Conservation (phyloP, 176 grass and related monocot species). For the Thinopyrum elongatum region DNA sequence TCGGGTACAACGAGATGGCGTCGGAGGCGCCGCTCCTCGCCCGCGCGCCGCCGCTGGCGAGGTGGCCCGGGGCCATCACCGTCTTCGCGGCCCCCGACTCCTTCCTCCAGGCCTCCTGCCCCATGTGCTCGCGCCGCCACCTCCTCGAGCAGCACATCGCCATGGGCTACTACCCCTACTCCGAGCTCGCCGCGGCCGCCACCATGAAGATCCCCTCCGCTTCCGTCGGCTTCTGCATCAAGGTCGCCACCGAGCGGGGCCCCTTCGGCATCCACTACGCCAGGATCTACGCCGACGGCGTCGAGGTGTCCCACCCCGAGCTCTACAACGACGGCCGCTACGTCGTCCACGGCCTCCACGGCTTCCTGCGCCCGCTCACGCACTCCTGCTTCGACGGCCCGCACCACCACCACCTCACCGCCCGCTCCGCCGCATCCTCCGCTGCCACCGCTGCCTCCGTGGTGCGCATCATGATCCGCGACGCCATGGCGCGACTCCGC, state of each 20-base stretch:
- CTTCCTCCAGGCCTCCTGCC: conserved; percentile 49
- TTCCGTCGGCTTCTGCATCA: conserved; percentile 60
- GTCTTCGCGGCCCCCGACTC: conserved; percentile 64
- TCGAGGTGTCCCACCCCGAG: conserved; percentile 62
- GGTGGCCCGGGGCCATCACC: conserved; percentile 61
- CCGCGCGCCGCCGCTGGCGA: conserved; percentile 15
- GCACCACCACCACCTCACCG: conserved; percentile 14
- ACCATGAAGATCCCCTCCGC: conserved; percentile 54
- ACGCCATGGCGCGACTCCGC: conserved; percentile 66
- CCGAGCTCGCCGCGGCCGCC: conserved; percentile 42
- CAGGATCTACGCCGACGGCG: conserved; percentile 60
- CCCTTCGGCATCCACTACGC: conserved; percentile 35
- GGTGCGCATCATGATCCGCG: conserved; percentile 67
- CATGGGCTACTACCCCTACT: conserved; percentile 62
- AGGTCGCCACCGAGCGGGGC: conserved; percentile 33
- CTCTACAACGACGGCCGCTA: conserved; percentile 80
- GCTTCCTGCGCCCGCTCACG: conserved; percentile 60
- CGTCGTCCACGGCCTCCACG: conserved; percentile 67
- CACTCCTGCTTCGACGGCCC: conserved; percentile 48
- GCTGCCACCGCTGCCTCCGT: conserved; percentile 29
- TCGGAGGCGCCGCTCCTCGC: conserved; percentile 46
- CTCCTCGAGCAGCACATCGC: conserved; percentile 65
- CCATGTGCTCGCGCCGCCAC: conserved; percentile 50
- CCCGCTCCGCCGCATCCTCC: neutral
- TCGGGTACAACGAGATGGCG: conserved; percentile 75